A percentile compares a stretch with the other conserved stretches of the same genome.
Evolutionary conservation across 805 yeast species (phyloP).

Genomic region (Hyphopichia homilentoma): DNA sequence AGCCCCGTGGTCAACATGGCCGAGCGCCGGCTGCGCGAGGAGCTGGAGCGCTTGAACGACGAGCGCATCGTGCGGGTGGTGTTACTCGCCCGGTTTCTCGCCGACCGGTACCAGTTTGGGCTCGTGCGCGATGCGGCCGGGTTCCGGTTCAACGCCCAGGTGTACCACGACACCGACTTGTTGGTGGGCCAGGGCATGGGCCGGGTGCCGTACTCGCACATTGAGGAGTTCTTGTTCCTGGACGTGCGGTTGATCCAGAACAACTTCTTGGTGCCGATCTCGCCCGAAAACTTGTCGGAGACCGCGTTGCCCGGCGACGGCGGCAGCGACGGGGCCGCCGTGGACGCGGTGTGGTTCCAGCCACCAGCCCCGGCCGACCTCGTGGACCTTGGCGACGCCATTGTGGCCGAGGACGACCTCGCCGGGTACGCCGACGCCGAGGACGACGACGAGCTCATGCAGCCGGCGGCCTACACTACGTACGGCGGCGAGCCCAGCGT

Average conservation of each 20-base stretch:
- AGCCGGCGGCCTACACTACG: conserved; percentile 9
- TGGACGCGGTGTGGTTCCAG: too few species aligned
- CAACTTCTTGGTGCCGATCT: conserved; percentile 34
- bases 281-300: conserved; percentile 23
- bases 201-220: conserved; percentile 18
- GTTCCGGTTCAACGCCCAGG: conserved; percentile 38
- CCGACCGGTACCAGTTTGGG: conserved; percentile 54
- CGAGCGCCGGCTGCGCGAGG: conserved; percentile 14
- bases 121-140: conserved; percentile 43
- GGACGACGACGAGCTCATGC: conserved; percentile 23
- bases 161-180: conserved; percentile 21
- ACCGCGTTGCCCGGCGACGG: conserved; percentile 6
- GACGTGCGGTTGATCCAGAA: conserved; percentile 42
- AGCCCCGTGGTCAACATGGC: conserved; percentile 23
- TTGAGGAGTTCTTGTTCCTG: conserved; percentile 33
- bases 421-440: conserved; percentile 25
- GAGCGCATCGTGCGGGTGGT: conserved; percentile 51
- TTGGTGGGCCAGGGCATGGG: conserved; percentile 14
- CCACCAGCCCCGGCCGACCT: too few species aligned
- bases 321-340: conserved; percentile 13
- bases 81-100: conserved; percentile 47
- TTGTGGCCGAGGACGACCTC: conserved; percentile 18
- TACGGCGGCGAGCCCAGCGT: conserved; percentile 2
- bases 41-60: conserved; percentile 41
- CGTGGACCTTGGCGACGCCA: conserved; percentile 14